phyloP scores from a whole-genome alignment of 148 eudicot species.

The Vaccinium darrowii region DNA sequence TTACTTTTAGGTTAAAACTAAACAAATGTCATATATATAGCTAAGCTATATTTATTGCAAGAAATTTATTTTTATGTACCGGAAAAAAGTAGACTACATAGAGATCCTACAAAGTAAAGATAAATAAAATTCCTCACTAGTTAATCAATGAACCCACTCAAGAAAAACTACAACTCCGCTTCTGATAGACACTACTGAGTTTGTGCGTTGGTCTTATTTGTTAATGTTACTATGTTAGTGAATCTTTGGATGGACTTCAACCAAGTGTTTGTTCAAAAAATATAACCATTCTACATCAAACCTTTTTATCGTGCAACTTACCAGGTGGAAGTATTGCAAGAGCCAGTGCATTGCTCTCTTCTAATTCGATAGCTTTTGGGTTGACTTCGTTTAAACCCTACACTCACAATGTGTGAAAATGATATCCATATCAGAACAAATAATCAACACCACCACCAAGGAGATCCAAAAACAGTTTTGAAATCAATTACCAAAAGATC shows the following conservation, averaged over 20 bases:
- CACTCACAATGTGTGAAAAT: slow-evolving; percentile 10
- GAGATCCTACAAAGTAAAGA: neutral
- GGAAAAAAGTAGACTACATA: neutral
- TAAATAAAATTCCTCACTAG: neutral
- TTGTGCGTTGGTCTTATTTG: no score
- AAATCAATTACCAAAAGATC: slow-evolving; percentile 65
- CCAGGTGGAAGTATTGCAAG: slow-evolving; percentile 92
- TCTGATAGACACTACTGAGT: no score
- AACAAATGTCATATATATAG: neutral
- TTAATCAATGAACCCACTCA: neutral
- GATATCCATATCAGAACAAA: neutral
- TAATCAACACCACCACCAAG: neutral
- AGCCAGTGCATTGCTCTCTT: slow-evolving; percentile 90
- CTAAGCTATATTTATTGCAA: neutral
- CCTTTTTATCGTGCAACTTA: slow-evolving; percentile 12
- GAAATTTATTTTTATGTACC: neutral
- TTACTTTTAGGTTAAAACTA: neutral
- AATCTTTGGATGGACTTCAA: neutral
- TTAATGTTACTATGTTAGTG: neutral
- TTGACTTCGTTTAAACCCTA: slow-evolving; percentile 77
- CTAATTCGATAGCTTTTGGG: slow-evolving; percentile 66
- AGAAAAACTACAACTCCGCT: neutral
- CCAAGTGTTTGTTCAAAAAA: neutral
- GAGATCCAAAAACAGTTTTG: neutral
- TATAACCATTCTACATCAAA: neutral